Evolutionary conservation across 768 basidiomycete genomes (phyloP).

Genomic region (Daedaleopsis nitida): DNA sequence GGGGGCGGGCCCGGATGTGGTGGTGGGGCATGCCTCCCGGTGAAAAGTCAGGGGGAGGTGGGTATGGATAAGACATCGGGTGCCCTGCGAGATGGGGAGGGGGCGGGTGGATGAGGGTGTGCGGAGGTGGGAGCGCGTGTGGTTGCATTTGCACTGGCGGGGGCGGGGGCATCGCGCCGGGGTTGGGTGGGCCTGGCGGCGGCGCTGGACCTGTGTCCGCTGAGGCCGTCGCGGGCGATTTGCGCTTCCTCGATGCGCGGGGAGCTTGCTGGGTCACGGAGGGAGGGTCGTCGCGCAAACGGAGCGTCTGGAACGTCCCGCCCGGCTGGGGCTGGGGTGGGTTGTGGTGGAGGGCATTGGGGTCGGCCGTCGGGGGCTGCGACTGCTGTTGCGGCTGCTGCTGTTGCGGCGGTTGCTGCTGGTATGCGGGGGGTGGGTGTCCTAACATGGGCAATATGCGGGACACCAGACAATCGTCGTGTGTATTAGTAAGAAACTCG

Average conservation of each 20-base stretch:
- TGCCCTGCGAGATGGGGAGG: slow-evolving; percentile 30
- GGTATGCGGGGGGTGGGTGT: slow-evolving; percentile 32
- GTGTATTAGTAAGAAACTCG: slow-evolving; percentile 38
- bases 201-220: slow-evolving; percentile 32
- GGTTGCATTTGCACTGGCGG: slow-evolving; percentile 33
- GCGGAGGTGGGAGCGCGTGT: slow-evolving; percentile 45
- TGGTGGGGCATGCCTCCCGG: slow-evolving; percentile 28
- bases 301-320: slow-evolving; percentile 30
- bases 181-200: slow-evolving; percentile 38
- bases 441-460: slow-evolving; percentile 35
- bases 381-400: slow-evolving; percentile 22
- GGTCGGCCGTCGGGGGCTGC: slow-evolving; percentile 19
- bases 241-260: slow-evolving; percentile 63
- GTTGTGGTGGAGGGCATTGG: slow-evolving; percentile 21
- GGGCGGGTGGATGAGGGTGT: slow-evolving; percentile 32
- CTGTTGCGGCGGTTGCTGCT: slow-evolving; percentile 27
- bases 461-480: slow-evolving; percentile 26
- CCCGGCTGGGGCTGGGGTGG: slow-evolving; percentile 20
- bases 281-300: slow-evolving; percentile 61
- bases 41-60: slow-evolving; percentile 19
- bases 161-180: slow-evolving; percentile 44
- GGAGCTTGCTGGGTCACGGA: slow-evolving; percentile 39
- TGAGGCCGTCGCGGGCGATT: slow-evolving; percentile 54
- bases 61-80: slow-evolving; percentile 37
- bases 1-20: too few relatives aligned